Evolutionary conservation across 108 stramenopile species (phyloP), one percentile per base, ranked within the genome.

Genomic region (Epipyxis sp.): DNA sequence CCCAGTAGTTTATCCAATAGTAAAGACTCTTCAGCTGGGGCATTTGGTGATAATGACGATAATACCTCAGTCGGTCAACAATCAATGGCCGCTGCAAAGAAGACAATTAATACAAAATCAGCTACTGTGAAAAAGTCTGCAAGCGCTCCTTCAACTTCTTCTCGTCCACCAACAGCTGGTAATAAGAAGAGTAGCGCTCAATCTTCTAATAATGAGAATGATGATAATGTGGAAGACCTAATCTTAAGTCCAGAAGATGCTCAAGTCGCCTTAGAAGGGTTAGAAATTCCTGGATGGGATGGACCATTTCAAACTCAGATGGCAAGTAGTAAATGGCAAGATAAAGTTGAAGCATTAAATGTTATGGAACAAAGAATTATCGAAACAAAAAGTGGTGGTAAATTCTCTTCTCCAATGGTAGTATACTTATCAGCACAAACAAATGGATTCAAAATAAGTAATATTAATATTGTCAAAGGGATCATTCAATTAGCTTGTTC

Each of bases 391-490:
- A 42, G 13, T 16, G 32, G 34, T 29, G 71, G 32, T 13, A 3
- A 35, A 74, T 13, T 27, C 16, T 74, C 34, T 13, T 29, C 25
- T 16, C n/a, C 71, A 32, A 3, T 74, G 3, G n/a, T 74, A 42
- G 16, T 3, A 3, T 37, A 35, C 25, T 43, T 39, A 13, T 54
- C 44, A 3, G 34, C 3, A 6, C 32, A 27, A 42, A 54, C 50
- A 6, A 74, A 27, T 37, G 42, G 42, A 3, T 74, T 74, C 34
- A 74, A 74, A 39, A 57, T 74, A 6, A 74, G 27, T 32, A 74
- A 74, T 57, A 57, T 74, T 39, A 74, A 13, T 6, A 42, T 74
- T 37, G 10, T 35, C 6, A 74, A 74, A 32, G 71, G n/a, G n/a
- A 32, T 32, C 44, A 46, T 74, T 27, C n/a, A 74, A 6, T 6